Percentiles rank a stretch among this genome's conserved stretches.
phyloP scores from a whole-genome alignment of 345 rosid species.

The Linum trigynum region DNA sequence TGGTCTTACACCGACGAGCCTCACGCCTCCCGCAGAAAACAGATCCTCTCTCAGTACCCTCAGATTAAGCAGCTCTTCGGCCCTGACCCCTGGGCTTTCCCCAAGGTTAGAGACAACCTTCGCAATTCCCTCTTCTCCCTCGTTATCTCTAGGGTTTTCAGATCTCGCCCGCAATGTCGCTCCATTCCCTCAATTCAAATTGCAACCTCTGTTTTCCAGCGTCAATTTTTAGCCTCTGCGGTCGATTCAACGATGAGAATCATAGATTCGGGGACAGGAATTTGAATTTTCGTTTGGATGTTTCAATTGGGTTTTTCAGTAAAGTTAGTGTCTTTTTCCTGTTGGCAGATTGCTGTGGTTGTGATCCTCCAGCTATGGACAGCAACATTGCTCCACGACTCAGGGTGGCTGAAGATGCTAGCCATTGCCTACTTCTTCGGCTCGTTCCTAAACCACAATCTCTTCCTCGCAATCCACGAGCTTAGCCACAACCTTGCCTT shows the following conservation, averaged over 20 bases:
- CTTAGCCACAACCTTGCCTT: slow-evolving; percentile 88
- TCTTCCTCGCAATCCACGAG: slow-evolving; percentile 86
- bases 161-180: too few species aligned
- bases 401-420: slow-evolving; percentile 67
- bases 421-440: slow-evolving; percentile 67
- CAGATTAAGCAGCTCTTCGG: slow-evolving; percentile 76
- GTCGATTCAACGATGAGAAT: too few species aligned
- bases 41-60: slow-evolving; percentile 84
- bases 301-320: too few species aligned
- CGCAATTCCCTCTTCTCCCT: background rate
- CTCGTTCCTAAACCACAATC: slow-evolving; percentile 82
- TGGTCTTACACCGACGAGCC: slow-evolving; percentile 96
- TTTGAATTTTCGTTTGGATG: too few species aligned
- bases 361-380: slow-evolving; percentile 66
- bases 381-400: slow-evolving; percentile 45
- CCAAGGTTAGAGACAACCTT: slow-evolving; percentile 34
- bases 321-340: too few species aligned
- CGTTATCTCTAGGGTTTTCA: too few species aligned
- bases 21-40: slow-evolving; percentile 64
- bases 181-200: too few species aligned
- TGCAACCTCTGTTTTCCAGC: too few species aligned
- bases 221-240: too few species aligned
- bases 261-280: too few species aligned
- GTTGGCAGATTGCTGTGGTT: slow-evolving; percentile 45
- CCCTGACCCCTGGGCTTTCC: slow-evolving; percentile 71